Conservation (phyloP, 805 yeast genomes). For the Yamadazyma insecticola region DNA sequence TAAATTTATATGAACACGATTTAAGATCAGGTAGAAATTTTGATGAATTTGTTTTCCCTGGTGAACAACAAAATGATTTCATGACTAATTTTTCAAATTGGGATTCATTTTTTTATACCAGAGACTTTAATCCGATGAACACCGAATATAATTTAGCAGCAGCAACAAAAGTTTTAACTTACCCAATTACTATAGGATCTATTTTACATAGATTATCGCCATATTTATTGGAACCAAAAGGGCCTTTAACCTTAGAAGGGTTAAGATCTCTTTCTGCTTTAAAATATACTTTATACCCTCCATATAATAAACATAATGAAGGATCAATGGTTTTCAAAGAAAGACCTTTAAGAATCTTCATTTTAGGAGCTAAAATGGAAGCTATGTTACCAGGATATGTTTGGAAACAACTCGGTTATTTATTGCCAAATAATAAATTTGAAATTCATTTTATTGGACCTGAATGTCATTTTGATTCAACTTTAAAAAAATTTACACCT, state of each 20-base stretch:
- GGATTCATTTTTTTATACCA: constrained; percentile 91
- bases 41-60: constrained; percentile 94
- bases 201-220: constrained; percentile 83
- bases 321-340: constrained; percentile 63
- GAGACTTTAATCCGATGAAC: constrained; percentile 93
- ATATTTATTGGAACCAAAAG: constrained; percentile 72
- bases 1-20: constrained; percentile 92
- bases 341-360: constrained; percentile 83
- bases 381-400: constrained; percentile 90
- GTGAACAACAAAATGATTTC: constrained; percentile 68
- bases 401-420: constrained; percentile 87
- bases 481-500: constrained; percentile 56
- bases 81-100: constrained; percentile 75
- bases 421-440: constrained; percentile 77
- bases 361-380: constrained; percentile 90
- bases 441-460: constrained; percentile 95
- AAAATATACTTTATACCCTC: constrained; percentile 83
- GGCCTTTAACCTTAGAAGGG: constrained; percentile 89
- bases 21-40: constrained; percentile 89
- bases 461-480: constrained; percentile 73
- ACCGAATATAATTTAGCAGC: constrained; percentile 95
- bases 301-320: constrained; percentile 35
- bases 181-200: constrained; percentile 86
- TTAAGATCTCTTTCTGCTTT: constrained; percentile 89
- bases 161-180: constrained; percentile 88